phyloP scores from a whole-genome alignment of 2,329 filamentous ascomycete genomes.

The Rutstroemia sp. region DNA sequence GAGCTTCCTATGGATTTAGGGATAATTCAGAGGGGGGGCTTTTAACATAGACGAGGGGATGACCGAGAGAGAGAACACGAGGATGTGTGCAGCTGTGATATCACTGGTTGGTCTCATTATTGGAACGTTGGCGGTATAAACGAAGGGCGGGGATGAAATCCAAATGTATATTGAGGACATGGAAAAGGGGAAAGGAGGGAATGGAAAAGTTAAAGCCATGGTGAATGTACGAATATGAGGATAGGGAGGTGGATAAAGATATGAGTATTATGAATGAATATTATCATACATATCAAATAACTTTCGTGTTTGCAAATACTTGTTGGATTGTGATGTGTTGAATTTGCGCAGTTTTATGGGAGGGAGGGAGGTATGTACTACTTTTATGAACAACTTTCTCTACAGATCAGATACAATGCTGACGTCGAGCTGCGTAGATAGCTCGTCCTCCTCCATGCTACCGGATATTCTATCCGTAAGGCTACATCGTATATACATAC shows the following conservation, averaged over 20 bases:
- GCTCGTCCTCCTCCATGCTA: no score
- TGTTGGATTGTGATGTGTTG: no score
- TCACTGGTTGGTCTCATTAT: conserved; percentile 7
- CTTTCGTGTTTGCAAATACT: background rate
- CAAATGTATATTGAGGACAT: background rate
- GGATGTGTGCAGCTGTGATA: background rate
- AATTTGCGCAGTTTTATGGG: no score
- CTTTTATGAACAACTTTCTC: no score
- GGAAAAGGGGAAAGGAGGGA: background rate
- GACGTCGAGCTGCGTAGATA: no score
- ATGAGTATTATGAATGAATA: background rate
- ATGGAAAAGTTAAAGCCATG: background rate
- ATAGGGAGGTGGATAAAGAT: background rate
- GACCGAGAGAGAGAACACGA: background rate
- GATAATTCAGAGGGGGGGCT: conserved; percentile 6
- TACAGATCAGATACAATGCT: no score
- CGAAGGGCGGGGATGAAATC: no score
- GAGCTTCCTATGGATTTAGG: conserved; percentile 5
- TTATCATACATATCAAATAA: background rate
- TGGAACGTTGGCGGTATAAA: background rate
- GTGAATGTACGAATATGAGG: background rate
- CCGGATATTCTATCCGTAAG: no score
- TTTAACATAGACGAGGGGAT: conserved; percentile 8
- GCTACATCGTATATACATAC: no score
- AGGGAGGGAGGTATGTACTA: no score